Evolutionary conservation across 169 alveolate species (phyloP), one percentile per base, ranked within the genome.

Genomic region (Plasmodium fragile): DNA sequence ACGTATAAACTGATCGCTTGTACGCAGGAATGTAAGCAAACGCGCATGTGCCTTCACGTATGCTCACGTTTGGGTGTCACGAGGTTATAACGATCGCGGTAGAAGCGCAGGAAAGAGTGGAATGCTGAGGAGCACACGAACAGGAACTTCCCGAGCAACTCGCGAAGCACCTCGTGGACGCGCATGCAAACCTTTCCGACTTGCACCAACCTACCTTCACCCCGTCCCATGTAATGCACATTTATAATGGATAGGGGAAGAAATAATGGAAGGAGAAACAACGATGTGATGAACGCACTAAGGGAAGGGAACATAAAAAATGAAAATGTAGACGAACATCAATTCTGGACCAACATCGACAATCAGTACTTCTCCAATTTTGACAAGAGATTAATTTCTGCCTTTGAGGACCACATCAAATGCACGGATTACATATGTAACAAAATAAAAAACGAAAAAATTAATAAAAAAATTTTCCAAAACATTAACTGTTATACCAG

Each of bases 341-440:
- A 77, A 4, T 89, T 89, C 71, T 89, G 94, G 94, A 28, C 94
- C 5, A 89, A 77, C 70, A 78, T 89, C 30, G 94, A 89, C 30
- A 89, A 55, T 72, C 89, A 89, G 32, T 89, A 89, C 71, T 89
- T 89, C 81, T 89, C 90, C 28, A 89, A 89, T 78, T 89, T 89
- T 78, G 94, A 89, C 72, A 53, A 55, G 39, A 89, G 89, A 10
- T 32, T 89, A 59, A 78, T 89, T 32, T 34, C 90, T 18, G 82
- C 94, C n/a, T 89, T 89, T 89, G 94, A 89, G 36, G 89, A 89
- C 70, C 94, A 89, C 52, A 89, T 89, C 18, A 78, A 59, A 89
- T 89, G 94, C 39, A 78, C 94, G 0, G 94, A 89, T 89, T 89
- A 89, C 52, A 89, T 89, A 39, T 89, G 94, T 65, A 77, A 78